These are phyloP conservation scores for Fusarium zealandicum DNA, from an alignment of 2,329 filamentous ascomycete genomes.

Conservation along the genomic window DNA sequence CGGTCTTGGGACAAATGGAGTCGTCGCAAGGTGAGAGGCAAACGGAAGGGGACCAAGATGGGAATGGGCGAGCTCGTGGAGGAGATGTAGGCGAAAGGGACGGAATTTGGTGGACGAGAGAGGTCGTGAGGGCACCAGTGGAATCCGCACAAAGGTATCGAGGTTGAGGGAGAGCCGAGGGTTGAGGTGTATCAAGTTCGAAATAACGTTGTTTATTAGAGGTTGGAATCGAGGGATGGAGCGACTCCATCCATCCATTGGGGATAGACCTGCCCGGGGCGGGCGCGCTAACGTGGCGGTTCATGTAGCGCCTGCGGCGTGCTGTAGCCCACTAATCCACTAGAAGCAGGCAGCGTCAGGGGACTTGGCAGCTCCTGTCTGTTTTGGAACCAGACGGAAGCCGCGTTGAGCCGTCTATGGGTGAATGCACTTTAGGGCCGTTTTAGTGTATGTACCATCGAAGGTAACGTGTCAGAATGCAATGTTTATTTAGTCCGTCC, in stretches of 20 bases:
- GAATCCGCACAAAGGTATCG: slow-evolving; percentile 2
- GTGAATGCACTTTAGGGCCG: background rate
- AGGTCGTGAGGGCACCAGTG: background rate
- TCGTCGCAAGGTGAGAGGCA: slow-evolving; percentile 27
- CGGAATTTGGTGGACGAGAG: background rate
- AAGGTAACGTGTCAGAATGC: too few relatives aligned
- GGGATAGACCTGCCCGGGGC: slow-evolving; percentile 6
- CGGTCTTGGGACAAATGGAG: slow-evolving; percentile 18
- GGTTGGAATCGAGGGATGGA: slow-evolving; percentile 27
- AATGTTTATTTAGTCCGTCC: too few relatives aligned
- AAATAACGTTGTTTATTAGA: slow-evolving; percentile 18
- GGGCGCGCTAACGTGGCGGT: slow-evolving; percentile 36
- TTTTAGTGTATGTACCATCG: background rate
- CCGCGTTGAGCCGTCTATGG: slow-evolving; percentile 4
- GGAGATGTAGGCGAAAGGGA: background rate
- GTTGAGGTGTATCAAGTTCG: slow-evolving; percentile 15
- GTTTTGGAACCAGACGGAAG: background rate
- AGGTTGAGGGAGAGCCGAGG: slow-evolving; percentile 4
- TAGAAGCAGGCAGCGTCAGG: slow-evolving; percentile 18
- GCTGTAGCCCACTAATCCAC: slow-evolving; percentile 24
- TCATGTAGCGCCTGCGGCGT: slow-evolving; percentile 37
- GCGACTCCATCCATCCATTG: background rate
- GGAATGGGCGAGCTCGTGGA: background rate
- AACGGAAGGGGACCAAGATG: slow-evolving; percentile 7
- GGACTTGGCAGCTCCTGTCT: too few relatives aligned